Evolutionary conservation across 2,329 filamentous ascomycete species (phyloP).

Genomic region (Cladorrhinum sp.): DNA sequence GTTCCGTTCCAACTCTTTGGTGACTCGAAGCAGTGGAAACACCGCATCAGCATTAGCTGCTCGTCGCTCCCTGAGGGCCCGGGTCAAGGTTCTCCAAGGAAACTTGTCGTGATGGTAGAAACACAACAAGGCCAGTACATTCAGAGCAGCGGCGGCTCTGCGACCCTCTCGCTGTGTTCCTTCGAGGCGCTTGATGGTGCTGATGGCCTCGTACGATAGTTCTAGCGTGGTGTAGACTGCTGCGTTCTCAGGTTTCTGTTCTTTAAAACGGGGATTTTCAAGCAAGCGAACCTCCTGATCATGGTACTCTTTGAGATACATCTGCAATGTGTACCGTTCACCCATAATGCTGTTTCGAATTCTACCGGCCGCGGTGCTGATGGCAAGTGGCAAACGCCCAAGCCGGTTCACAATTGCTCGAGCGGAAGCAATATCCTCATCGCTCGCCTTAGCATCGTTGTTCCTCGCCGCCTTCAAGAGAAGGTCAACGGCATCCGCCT

Average conservation of each 20-base stretch:
- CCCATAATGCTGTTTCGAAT: conserved; percentile 9
- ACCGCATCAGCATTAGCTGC: neutral
- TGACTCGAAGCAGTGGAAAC: neutral
- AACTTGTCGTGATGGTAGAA: conserved; percentile 32
- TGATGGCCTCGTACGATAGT: conserved; percentile 26
- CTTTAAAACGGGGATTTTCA: conserved; percentile 11
- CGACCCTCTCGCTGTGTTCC: conserved; percentile 7
- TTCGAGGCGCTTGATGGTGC: conserved; percentile 7
- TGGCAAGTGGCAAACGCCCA: conserved; percentile 30
- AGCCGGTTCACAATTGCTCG: conserved; percentile 23
- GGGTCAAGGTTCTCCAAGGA: conserved; percentile 15
- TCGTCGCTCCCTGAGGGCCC: conserved; percentile 13
- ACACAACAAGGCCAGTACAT: conserved; percentile 28
- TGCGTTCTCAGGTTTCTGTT: conserved; percentile 16
- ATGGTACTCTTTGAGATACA: conserved; percentile 20
- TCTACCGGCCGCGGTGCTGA: conserved; percentile 29
- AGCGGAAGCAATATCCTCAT: conserved; percentile 3
- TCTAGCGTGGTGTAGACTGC: conserved; percentile 29
- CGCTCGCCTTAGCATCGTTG: neutral
- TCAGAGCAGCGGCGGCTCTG: conserved; percentile 24
- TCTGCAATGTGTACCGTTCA: conserved; percentile 8
- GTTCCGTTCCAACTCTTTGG: conserved; percentile 9
- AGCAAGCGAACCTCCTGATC: conserved; percentile 18
- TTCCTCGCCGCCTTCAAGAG: conserved; percentile 19
- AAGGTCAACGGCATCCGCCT: conserved; percentile 20